Conservation (phyloP, 345 rosid species). For the Aquilaria yunnanensis region DNA sequence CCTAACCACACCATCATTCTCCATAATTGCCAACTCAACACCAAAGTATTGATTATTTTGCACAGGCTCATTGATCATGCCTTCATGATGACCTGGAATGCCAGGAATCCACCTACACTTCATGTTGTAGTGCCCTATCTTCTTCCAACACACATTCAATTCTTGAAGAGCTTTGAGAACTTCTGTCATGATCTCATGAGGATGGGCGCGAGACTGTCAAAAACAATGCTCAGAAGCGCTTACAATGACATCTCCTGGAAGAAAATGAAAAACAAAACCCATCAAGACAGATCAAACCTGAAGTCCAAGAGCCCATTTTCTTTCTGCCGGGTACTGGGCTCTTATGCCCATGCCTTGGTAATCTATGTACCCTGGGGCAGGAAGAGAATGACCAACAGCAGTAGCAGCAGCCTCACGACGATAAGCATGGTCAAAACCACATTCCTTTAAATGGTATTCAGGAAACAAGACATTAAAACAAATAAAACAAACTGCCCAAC, state of each 20-base stretch:
- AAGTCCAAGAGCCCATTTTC: conserved; percentile 96
- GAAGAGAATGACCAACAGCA: conserved; percentile 47
- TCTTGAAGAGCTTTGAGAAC: conserved; percentile 82
- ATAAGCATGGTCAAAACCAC: conserved; percentile 56
- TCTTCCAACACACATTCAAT: conserved; percentile 89
- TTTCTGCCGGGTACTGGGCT: conserved; percentile 50
- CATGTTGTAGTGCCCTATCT: conserved; percentile 93
- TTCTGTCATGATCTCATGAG: conserved; percentile 86
- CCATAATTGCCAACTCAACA: conserved; percentile 56
- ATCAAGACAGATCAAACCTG: conserved; percentile 43
- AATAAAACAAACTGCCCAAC: background rate
- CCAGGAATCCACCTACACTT: conserved; percentile 87
- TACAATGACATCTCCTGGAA: too few species aligned
- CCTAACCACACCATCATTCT: conserved; percentile 38
- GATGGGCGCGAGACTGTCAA: conserved; percentile 78
- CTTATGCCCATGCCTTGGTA: conserved; percentile 62
- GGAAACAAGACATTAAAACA: background rate
- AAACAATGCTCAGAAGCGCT: background rate
- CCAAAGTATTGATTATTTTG: conserved; percentile 58
- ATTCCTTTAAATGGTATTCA: conserved; percentile 39
- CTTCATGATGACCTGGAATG: conserved; percentile 46
- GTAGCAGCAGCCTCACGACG: conserved; percentile 53
- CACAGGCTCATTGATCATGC: conserved; percentile 53
- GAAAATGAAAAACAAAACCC: too few species aligned
- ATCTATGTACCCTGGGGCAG: conserved; percentile 50